Percentiles rank a stretch among this genome's conserved stretches.
Evolutionary conservation across 164 flowering plant genomes (phyloP).

Genomic region (Nymphaea thermarum): DNA sequence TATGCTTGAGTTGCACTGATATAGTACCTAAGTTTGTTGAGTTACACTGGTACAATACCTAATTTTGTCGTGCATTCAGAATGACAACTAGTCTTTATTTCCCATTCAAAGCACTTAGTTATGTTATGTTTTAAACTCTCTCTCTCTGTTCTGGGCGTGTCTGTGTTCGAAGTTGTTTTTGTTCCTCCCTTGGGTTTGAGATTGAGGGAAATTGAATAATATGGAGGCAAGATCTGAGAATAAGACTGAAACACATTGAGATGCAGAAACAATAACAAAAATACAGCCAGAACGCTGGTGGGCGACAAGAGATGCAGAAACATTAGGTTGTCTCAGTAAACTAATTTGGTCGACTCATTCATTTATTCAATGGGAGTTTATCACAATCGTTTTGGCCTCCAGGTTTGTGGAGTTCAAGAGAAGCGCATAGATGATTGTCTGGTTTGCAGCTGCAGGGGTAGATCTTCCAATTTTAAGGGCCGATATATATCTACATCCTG

Average conservation of each 20-base stretch:
- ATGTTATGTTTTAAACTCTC: constrained; percentile 72
- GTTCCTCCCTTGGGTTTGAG: too few relatives aligned
- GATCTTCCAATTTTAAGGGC: constrained; percentile 54
- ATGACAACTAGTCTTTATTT: too few relatives aligned
- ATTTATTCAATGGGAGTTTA: neutral
- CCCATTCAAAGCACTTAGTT: neutral
- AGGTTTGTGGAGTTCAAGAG: constrained; percentile 89
- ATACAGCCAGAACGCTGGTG: constrained; percentile 80
- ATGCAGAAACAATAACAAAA: constrained; percentile 92
- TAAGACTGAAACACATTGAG: constrained; percentile 87
- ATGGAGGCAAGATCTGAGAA: constrained; percentile 38
- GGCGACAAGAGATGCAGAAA: constrained; percentile 77
- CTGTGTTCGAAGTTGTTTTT: neutral
- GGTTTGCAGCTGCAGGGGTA: constrained; percentile 92
- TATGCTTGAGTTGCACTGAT: too few relatives aligned
- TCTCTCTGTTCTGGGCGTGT: constrained; percentile 33
- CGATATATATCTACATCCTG: too few relatives aligned
- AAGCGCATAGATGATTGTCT: constrained; percentile 76
- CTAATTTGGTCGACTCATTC: neutral
- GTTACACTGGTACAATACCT: too few relatives aligned
- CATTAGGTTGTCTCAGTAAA: too few relatives aligned
- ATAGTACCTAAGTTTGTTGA: too few relatives aligned
- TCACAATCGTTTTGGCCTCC: constrained; percentile 1
- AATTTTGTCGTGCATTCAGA: too few relatives aligned
- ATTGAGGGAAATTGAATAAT: too few relatives aligned